A percentile compares a stretch with the other conserved stretches of the same genome.
Conservation (phyloP, 306 rosid genomes). For the Trichosanthes cucumerina region DNA sequence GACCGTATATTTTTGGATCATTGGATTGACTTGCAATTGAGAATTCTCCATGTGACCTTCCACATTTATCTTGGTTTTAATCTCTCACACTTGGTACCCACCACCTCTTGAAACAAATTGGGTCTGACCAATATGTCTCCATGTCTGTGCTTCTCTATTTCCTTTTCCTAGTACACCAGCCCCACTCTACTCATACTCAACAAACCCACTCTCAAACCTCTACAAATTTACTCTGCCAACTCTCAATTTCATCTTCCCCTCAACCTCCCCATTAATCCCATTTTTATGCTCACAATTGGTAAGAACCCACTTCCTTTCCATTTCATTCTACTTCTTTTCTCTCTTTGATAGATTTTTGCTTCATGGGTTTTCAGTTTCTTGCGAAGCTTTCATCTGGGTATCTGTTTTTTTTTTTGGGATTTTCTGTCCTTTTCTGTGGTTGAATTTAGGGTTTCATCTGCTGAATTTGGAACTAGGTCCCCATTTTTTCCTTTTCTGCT, state of each 20-base stretch:
- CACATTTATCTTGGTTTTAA: background rate
- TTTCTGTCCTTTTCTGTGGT: background rate
- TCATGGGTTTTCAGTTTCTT: background rate
- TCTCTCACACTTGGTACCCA: background rate
- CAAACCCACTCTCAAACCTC: background rate
- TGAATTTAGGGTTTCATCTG: background rate
- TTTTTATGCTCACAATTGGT: background rate
- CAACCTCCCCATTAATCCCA: background rate
- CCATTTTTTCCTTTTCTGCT: background rate
- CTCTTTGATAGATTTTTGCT: background rate
- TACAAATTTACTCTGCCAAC: too few relatives aligned
- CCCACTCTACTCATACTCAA: background rate
- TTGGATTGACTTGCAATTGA: too few relatives aligned
- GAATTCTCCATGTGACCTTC: background rate
- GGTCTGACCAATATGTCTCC: background rate
- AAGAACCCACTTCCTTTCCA: background rate
- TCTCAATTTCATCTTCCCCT: background rate
- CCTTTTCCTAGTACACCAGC: background rate
- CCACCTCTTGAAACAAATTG: constrained; percentile 1
- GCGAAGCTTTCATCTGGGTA: background rate
- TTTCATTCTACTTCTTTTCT: background rate
- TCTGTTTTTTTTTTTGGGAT: background rate
- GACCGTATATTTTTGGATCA: too few relatives aligned
- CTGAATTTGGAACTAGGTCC: background rate
- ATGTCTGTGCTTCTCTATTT: background rate